phyloP scores from a whole-genome alignment of 179 eudicot genomes.

The Spergularia azorica region DNA sequence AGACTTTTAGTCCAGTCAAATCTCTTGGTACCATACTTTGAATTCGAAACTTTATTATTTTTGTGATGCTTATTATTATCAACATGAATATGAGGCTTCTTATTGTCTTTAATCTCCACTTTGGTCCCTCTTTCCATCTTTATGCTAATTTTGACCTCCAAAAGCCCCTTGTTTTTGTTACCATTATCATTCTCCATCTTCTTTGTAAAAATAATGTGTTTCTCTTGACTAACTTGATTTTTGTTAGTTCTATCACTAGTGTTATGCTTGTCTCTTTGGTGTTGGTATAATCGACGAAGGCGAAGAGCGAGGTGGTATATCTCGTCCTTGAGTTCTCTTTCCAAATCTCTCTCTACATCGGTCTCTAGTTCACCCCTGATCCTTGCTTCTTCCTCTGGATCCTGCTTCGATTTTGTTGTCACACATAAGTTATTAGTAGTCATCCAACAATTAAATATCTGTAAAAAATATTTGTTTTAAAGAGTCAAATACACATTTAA shows the following conservation, averaged over 20 bases:
- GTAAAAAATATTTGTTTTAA: no score
- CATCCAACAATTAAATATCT: no score
- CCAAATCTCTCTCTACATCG: conserved; percentile 63
- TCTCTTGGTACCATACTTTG: conserved; percentile 4
- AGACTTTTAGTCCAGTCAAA: conserved; percentile 38
- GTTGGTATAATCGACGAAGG: conserved; percentile 57
- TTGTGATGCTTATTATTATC: neutral
- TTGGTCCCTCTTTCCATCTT: conserved; percentile 61
- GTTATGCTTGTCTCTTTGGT: conserved; percentile 24
- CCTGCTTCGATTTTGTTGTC: no score
- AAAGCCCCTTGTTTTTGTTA: conserved; percentile 20
- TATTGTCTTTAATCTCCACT: conserved; percentile 57
- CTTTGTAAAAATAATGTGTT: no score
- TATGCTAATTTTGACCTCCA: conserved; percentile 59
- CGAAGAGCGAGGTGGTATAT: conserved; percentile 62
- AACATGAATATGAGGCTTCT: conserved; percentile 19
- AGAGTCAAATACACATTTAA: no score
- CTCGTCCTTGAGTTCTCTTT: conserved; percentile 74
- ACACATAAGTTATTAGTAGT: no score
- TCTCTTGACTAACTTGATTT: no score
- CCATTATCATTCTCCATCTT: no score
- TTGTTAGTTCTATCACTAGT: no score
- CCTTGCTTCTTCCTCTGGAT: conserved; percentile 21
- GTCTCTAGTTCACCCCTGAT: conserved; percentile 51
- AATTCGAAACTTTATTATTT: neutral